Conservation (phyloP, 2,329 filamentous ascomycete species). For the Nemania sp. region DNA sequence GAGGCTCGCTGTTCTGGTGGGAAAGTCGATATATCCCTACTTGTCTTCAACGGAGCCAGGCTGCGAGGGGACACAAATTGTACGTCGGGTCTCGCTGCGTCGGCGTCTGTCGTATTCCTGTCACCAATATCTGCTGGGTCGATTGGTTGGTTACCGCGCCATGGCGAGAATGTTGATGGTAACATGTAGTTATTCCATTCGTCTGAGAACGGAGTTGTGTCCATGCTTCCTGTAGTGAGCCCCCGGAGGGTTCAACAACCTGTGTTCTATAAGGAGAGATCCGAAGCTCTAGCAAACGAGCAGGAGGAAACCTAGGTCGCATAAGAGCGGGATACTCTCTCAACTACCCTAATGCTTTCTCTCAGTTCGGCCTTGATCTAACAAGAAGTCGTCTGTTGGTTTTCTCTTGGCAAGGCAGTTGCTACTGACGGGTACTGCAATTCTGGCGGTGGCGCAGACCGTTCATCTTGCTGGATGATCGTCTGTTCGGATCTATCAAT, state of each 20-base stretch:
- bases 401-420: neutral
- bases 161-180: conserved; percentile 36
- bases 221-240: conserved; percentile 1
- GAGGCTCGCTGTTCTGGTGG: neutral
- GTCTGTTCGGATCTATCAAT: neutral
- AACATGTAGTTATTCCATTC: conserved; percentile 23
- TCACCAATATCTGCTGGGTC: neutral
- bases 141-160: conserved; percentile 14
- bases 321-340: neutral
- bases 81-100: neutral
- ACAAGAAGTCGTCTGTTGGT: neutral
- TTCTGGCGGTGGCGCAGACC: neutral
- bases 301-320: neutral
- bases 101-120: neutral
- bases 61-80: neutral
- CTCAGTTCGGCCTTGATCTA: neutral
- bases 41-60: neutral
- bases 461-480: too few relatives aligned
- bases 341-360: neutral
- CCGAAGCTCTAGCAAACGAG: neutral
- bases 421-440: neutral
- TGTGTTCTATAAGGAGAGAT: neutral
- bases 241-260: too few relatives aligned
- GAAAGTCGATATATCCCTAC: conserved; percentile 9
- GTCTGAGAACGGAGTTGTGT: neutral